These are phyloP conservation scores for Candida ulmi DNA, from an alignment of 805 yeast species.

Conservation along the genomic window DNA sequence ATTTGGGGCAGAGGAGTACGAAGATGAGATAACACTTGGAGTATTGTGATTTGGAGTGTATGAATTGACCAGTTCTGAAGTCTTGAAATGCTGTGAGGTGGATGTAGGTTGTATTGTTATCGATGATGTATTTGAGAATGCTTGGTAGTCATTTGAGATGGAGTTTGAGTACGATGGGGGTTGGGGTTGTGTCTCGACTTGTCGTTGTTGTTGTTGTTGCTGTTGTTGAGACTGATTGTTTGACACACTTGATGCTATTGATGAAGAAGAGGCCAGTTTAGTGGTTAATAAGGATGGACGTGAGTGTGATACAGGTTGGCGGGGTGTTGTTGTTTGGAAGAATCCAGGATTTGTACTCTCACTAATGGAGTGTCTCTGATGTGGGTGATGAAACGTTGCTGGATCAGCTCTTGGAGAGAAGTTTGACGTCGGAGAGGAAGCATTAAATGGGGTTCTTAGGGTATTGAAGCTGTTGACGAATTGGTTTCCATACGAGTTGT, in stretches of 20 bases:
- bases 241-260: constrained; percentile 3
- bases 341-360: constrained; percentile 5
- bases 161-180: not conserved
- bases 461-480: constrained; percentile 15
- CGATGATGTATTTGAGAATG: constrained; percentile 13
- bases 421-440: constrained; percentile 17
- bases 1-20: constrained; percentile 32
- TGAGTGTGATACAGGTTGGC: constrained; percentile 9
- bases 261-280: constrained; percentile 23
- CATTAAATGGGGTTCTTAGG: constrained; percentile 14
- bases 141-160: constrained; percentile 4
- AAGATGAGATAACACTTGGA: constrained; percentile 42
- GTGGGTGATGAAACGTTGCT: constrained; percentile 8
- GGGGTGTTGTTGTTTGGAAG: constrained; percentile 6
- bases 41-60: constrained; percentile 38
- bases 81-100: constrained; percentile 25
- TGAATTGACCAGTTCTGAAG: constrained; percentile 19
- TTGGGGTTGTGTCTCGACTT: not conserved
- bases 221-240: constrained; percentile 1
- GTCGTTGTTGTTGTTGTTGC: constrained; percentile 4
- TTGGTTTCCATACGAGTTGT: constrained; percentile 15
- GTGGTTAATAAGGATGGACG: constrained; percentile 27
- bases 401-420: constrained; percentile 24
- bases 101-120: constrained; percentile 21
- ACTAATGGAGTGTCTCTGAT: constrained; percentile 13